Percentiles rank a stretch among this genome's conserved stretches.
Evolutionary conservation across 352 stramenopile species (phyloP).

Genomic region (Globisporangium acanthophoron): DNA sequence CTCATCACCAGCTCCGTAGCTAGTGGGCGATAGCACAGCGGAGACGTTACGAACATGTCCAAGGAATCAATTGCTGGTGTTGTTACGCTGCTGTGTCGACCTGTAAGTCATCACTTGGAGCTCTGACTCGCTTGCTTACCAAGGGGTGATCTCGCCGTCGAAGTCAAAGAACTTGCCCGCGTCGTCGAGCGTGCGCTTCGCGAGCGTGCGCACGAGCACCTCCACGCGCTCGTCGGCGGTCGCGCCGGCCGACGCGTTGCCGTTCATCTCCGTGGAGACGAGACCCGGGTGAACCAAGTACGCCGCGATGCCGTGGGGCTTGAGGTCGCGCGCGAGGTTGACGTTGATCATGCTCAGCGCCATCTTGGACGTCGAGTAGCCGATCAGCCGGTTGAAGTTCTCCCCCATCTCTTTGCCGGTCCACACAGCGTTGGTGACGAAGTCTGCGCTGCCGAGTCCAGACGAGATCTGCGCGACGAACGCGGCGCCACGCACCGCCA

Average conservation of each 20-base stretch:
- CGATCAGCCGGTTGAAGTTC: neutral
- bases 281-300: neutral
- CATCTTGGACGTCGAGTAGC: constrained; percentile 1
- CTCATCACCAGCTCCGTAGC: no score
- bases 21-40: no score
- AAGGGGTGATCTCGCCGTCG: neutral
- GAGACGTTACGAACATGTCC: no score
- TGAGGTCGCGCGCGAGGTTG: neutral
- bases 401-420: neutral
- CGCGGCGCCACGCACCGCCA: constrained; percentile 6
- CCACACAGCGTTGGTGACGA: neutral
- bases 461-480: constrained; percentile 24
- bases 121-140: neutral
- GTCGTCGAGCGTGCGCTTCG: neutral
- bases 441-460: constrained; percentile 14
- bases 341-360: neutral
- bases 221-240: neutral
- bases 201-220: neutral
- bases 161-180: neutral
- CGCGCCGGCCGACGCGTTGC: neutral
- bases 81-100: no score
- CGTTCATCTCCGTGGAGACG: neutral
- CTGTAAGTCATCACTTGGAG: no score
- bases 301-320: neutral
- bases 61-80: no score